Conservation (phyloP, 2,329 filamentous ascomycete species). For the Aspergillus sp. region DNA sequence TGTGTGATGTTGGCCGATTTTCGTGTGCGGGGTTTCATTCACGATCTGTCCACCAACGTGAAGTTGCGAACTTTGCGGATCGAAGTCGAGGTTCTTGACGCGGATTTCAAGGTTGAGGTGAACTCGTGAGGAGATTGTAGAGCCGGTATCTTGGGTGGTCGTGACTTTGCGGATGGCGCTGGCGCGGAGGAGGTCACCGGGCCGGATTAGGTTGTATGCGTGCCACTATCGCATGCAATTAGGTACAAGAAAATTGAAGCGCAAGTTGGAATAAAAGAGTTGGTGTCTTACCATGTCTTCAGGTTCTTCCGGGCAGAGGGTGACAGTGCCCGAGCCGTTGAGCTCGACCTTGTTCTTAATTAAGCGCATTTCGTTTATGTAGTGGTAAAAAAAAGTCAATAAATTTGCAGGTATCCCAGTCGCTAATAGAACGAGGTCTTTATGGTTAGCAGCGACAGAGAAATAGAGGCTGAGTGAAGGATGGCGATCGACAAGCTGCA, state of each 20-base stretch:
- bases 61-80: slow-evolving; percentile 59
- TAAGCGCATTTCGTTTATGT: slow-evolving; percentile 50
- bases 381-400: too few species aligned
- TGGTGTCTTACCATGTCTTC: slow-evolving; percentile 59
- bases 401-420: too few species aligned
- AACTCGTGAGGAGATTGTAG: slow-evolving; percentile 56
- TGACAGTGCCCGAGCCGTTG: slow-evolving; percentile 59
- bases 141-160: slow-evolving; percentile 54
- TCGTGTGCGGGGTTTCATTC: slow-evolving; percentile 61
- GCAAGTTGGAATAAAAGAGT: not conserved
- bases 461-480: not conserved
- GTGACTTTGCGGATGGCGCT: slow-evolving; percentile 60
- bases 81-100: slow-evolving; percentile 62
- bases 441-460: too few species aligned
- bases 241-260: not conserved
- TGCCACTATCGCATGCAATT: slow-evolving; percentile 52
- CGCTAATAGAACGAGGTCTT: too few species aligned
- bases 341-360: slow-evolving; percentile 62
- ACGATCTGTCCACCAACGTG: slow-evolving; percentile 62
- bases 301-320: slow-evolving; percentile 63
- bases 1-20: slow-evolving; percentile 62
- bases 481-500: too few species aligned
- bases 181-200: slow-evolving; percentile 58
- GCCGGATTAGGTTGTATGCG: slow-evolving; percentile 65
- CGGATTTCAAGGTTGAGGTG: slow-evolving; percentile 59